Percentiles rank a stretch among this genome's conserved stretches.
Conservation (phyloP, 2,329 filamentous ascomycete genomes). For the Geosmithia morbida region DNA sequence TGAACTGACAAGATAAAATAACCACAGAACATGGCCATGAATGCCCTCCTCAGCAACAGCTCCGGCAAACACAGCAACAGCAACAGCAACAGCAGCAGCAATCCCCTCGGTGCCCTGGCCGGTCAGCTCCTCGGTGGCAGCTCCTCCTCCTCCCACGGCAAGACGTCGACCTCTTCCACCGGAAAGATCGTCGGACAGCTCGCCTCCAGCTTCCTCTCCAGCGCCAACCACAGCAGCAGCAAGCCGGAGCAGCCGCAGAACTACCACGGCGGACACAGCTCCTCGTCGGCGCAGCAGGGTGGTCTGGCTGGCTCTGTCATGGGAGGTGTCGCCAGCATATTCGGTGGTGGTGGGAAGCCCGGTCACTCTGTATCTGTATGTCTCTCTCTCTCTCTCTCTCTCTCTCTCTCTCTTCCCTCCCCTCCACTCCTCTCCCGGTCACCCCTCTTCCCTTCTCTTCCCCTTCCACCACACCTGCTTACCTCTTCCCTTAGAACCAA, state of each 20-base stretch:
- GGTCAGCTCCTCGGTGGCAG: slow-evolving; percentile 27
- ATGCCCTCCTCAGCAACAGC: slow-evolving; percentile 37
- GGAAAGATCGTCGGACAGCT: slow-evolving; percentile 44
- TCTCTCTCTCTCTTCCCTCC: neutral
- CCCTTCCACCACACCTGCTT: neutral
- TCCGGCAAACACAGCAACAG: slow-evolving; percentile 9
- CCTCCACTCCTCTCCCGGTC: neutral
- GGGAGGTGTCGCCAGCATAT: slow-evolving; percentile 39
- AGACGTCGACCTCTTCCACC: slow-evolving; percentile 24
- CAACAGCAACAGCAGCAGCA: slow-evolving; percentile 19
- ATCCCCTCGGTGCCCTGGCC: slow-evolving; percentile 29
- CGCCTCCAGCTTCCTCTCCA: slow-evolving; percentile 38
- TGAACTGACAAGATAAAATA: neutral
- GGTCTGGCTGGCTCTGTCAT: slow-evolving; percentile 39
- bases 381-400: neutral
- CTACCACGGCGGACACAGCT: slow-evolving; percentile 32
- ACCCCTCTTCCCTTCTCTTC: neutral
- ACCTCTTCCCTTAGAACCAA: slow-evolving; percentile 22
- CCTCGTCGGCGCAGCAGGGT: slow-evolving; percentile 20
- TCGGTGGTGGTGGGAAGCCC: slow-evolving; percentile 28
- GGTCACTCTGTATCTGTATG: slow-evolving; percentile 9
- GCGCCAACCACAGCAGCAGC: slow-evolving; percentile 11
- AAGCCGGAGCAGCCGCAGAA: slow-evolving; percentile 31
- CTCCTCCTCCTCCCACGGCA: slow-evolving; percentile 12
- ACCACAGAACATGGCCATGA: slow-evolving; percentile 45